Base-by-base conservation (phyloP, 176 grass and related monocot genomes). In the Cenchrus americanus region DNA sequence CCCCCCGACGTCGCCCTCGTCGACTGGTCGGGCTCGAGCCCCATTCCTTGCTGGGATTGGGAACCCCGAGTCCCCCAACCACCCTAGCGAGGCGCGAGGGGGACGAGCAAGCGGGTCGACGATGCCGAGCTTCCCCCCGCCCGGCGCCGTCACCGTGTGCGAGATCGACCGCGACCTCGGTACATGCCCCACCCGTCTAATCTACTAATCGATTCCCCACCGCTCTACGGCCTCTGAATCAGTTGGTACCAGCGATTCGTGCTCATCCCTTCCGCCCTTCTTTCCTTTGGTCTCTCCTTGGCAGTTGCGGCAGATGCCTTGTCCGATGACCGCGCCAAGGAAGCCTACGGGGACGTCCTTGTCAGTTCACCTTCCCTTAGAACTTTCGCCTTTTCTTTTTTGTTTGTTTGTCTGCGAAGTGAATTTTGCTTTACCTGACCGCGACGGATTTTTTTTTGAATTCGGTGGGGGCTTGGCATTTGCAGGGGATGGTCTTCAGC, bases 141-240 rank as follows among this genome's bases (percentile, higher is more conserved):
- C 85, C 3, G 96, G 96, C 80, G 87, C 55, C 67, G 83, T 95
- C 85, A 98, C 96, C 83, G 22, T 98, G 68, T 98, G 96, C 87
- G 96, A 98, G 76, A 94, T 98, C 77, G 95, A 92, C 89, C 96
- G 96, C 64, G 87, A 94, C 84, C 86, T 98, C n/a, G 83, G 96
- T 98, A 40, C 21, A 47, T 49, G 50, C 21, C 5, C 10, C n/a
- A n/a, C n/a, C 52, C 2, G 27, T 30, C 27, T 30, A 30, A 4
- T 19, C 27, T 40, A 57, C 27, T 40, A 57, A 5, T 69, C 49
- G 19, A 5, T 40, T 51, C 21, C 21, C 78, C 44, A 21, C 12
- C 3, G 2, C 5, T 0, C 21, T 11, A 12, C n/a, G n/a, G 24
- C 8, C 4, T 5, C 8, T 9, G 58, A 15, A 30, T 17, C 43